Base-by-base conservation (phyloP, 495 filamentous ascomycete genomes). In the Podospora bellae-mahoneyi region DNA sequence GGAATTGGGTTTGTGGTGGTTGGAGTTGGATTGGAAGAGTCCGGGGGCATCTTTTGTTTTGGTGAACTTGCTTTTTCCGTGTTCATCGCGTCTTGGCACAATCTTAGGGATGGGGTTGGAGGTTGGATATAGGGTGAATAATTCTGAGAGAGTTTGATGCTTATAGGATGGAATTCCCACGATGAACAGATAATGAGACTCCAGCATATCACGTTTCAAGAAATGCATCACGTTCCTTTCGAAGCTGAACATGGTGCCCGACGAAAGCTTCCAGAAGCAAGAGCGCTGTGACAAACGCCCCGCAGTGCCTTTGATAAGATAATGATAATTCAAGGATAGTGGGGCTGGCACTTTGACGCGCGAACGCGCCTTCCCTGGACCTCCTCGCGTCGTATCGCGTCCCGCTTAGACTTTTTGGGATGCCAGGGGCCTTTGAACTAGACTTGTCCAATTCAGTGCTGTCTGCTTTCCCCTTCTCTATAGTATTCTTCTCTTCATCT, bases 331-430 rank as follows among this genome's bases (percentile, higher is more conserved):
- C 18, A 13, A 48, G 39, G 0, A 44, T 4, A 9, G 65, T 67
- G 65, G 65, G 58, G 32, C 57, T 16, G n/a, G 19, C 63, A 54
- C 19, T 62, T 65, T 65, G 66, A 66, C 66, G 57, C 66, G 57
- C 23, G 32, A 39, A 67, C 70, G 67, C 70, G 70, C 53, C 62
- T 56, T 57, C 30, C 60, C 15, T 48, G 32, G 30, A 53, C 23
- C 60, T 58, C 39, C 34, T 57, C 70, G 67, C 70, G 70, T 72
- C 63, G 68, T 44, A 26, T 68, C 71, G 68, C 68, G 68, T 73
- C 61, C 60, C 68, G 64, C 62, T 73, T 66, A 64, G 68, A 66
- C 4, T 26, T 30, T 30, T 1, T 5, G 59, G 59, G 27, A 26
- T 27, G 23, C 30, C 56, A 20, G 60, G 20, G 13, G 18, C 4